phyloP scores from a whole-genome alignment of 2,329 filamentous ascomycete genomes.

The Fusarium ambrosium region DNA sequence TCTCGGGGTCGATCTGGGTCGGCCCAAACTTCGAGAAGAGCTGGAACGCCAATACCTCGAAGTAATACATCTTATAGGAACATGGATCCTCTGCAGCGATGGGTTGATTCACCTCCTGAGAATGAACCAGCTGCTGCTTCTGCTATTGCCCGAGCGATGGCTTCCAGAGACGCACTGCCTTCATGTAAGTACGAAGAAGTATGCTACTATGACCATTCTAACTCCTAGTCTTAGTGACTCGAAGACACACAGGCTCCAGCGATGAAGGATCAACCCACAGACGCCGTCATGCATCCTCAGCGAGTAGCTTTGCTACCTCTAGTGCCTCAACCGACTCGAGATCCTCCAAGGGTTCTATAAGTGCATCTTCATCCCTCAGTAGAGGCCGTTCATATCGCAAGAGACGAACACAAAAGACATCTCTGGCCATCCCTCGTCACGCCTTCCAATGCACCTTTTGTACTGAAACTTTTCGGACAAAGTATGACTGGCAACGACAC shows the following conservation, averaged over 20 bases:
- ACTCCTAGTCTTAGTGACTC: conserved; percentile 11
- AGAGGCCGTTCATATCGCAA: conserved; percentile 23
- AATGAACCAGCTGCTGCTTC: conserved; percentile 50
- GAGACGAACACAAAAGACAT: conserved; percentile 16
- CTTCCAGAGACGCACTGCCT: conserved; percentile 20
- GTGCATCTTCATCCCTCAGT: conserved; percentile 20
- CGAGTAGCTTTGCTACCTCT: conserved; percentile 32
- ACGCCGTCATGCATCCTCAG: conserved; percentile 26
- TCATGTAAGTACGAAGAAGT: conserved; percentile 10
- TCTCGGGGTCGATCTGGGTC: background rate
- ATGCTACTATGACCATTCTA: conserved; percentile 52
- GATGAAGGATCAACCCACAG: conserved; percentile 19
- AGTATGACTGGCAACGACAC: conserved; percentile 63
- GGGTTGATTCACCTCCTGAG: conserved; percentile 52
- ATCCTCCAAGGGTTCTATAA: conserved; percentile 27
- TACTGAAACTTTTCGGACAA: conserved; percentile 59
- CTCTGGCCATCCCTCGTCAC: conserved; percentile 19
- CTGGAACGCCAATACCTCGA: conserved; percentile 52
- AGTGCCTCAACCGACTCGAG: conserved; percentile 35
- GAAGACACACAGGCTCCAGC: conserved; percentile 26
- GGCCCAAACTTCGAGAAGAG: conserved; percentile 63
- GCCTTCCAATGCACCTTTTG: conserved; percentile 61
- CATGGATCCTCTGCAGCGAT: conserved; percentile 48
- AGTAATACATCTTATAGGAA: conserved; percentile 50
- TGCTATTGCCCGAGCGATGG: conserved; percentile 49